Evolutionary conservation across 2,329 filamentous ascomycete species (phyloP).

Genomic region (Neonectria hederae): DNA sequence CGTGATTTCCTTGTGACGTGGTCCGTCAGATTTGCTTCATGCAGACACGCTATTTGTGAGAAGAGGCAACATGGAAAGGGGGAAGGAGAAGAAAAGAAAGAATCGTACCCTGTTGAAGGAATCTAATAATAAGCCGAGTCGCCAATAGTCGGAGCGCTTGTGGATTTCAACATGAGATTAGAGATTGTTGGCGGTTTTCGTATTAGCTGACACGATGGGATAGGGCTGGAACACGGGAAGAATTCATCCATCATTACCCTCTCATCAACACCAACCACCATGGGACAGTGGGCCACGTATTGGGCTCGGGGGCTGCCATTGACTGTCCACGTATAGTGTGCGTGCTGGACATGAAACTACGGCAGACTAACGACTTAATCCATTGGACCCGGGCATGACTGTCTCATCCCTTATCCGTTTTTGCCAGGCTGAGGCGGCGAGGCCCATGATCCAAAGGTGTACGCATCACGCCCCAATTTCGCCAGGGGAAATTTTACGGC

Average conservation of each 20-base stretch:
- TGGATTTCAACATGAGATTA: neutral
- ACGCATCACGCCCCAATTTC: conserved; percentile 34
- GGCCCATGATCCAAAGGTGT: no score
- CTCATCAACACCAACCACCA: neutral
- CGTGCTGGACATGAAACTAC: neutral
- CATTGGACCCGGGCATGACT: neutral
- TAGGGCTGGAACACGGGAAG: neutral
- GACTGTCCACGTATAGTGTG: neutral
- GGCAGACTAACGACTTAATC: neutral
- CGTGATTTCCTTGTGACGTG: neutral
- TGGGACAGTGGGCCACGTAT: neutral
- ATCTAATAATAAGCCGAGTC: conserved; percentile 1
- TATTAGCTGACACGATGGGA: neutral
- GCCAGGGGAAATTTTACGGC: conserved; percentile 35
- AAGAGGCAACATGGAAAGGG: neutral
- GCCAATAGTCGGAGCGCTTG: conserved; percentile 10
- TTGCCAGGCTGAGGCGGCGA: neutral
- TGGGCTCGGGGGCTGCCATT: neutral
- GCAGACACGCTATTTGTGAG: neutral
- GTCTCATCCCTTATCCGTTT: neutral
- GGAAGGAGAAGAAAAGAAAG: neutral
- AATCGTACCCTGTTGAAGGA: neutral
- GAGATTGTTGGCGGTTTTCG: neutral
- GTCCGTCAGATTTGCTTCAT: neutral
- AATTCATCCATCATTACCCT: neutral